Evolutionary conservation across 257 asterid species (phyloP).

Genomic region (Echium plantagineum): DNA sequence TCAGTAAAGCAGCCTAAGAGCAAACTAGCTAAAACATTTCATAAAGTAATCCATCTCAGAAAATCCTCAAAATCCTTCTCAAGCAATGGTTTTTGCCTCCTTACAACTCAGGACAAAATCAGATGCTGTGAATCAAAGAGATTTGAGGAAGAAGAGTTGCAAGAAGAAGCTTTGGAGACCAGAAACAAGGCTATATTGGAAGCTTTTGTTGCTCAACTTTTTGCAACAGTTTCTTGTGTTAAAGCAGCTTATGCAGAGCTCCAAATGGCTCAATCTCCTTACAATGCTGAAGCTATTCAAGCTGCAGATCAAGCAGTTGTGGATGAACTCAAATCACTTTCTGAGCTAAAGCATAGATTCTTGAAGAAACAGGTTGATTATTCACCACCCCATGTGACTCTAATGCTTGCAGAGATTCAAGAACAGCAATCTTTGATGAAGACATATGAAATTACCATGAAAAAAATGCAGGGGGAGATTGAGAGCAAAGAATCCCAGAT

Average conservation of each 20-base stretch:
- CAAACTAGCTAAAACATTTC: slow-evolving; percentile 45
- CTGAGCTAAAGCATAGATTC: slow-evolving; percentile 49
- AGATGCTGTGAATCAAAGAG: slow-evolving; percentile 55
- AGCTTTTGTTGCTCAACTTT: slow-evolving; percentile 70
- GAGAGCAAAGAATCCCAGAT: slow-evolving; percentile 30
- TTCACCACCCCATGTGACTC: slow-evolving; percentile 70
- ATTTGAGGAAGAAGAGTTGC: slow-evolving; percentile 32
- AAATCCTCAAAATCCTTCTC: slow-evolving; percentile 23
- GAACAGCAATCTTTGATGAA: slow-evolving; percentile 80
- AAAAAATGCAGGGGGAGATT: slow-evolving; percentile 57
- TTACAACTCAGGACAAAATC: slow-evolving; percentile 60
- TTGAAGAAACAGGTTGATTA: slow-evolving; percentile 50
- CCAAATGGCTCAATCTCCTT: slow-evolving; percentile 78
- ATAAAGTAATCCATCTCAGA: slow-evolving; percentile 35
- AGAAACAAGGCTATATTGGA: slow-evolving; percentile 51
- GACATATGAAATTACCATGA: slow-evolving; percentile 75
- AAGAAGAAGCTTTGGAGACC: slow-evolving; percentile 25
- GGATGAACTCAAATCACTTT: slow-evolving; percentile 49
- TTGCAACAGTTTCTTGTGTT: slow-evolving; percentile 56
- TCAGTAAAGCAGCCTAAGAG: slow-evolving; percentile 25
- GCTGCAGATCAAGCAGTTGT: slow-evolving; percentile 74
- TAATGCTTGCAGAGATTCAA: slow-evolving; percentile 75
- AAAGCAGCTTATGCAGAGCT: slow-evolving; percentile 86
- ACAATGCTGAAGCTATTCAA: slow-evolving; percentile 47
- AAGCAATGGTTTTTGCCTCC: slow-evolving; percentile 43